A percentile compares a stretch with the other conserved stretches of the same genome.
Evolutionary conservation across 169 alveolate species (phyloP).

Genomic region (Plasmodium vivax): DNA sequence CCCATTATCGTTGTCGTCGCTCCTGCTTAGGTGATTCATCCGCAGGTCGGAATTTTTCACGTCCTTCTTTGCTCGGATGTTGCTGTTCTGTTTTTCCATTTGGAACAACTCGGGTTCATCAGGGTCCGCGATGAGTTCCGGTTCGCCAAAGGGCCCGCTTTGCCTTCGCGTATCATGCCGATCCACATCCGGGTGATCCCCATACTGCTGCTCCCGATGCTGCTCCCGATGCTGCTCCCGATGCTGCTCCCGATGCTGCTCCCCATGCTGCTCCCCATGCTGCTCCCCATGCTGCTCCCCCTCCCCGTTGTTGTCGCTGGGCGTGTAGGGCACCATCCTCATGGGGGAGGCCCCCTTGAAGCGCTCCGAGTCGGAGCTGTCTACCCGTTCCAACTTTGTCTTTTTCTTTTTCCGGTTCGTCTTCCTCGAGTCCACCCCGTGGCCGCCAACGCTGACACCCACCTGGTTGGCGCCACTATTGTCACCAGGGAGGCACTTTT

Average conservation of each 20-base stretch:
- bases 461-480: conserved; percentile 52
- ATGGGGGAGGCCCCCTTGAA: not conserved
- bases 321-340: not conserved
- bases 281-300: not conserved
- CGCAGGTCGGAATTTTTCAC: not conserved
- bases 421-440: not conserved
- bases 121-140: not conserved
- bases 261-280: not conserved
- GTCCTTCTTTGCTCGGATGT: not conserved
- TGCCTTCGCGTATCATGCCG: not conserved
- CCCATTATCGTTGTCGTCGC: not conserved
- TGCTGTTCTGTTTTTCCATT: not conserved
- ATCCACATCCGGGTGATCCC: not conserved
- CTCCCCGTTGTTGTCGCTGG: not conserved
- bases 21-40: not conserved
- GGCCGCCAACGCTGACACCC: not conserved
- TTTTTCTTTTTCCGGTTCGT: conserved; percentile 4
- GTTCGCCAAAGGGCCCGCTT: not conserved
- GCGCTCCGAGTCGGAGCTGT: not conserved
- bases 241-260: not conserved
- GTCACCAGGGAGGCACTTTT: not conserved
- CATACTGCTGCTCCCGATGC: no score
- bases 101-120: not conserved
- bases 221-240: not conserved
- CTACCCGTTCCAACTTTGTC: not conserved